Conservation (phyloP, 2,329 filamentous ascomycete genomes). For the Fusarium austroafricanum region DNA sequence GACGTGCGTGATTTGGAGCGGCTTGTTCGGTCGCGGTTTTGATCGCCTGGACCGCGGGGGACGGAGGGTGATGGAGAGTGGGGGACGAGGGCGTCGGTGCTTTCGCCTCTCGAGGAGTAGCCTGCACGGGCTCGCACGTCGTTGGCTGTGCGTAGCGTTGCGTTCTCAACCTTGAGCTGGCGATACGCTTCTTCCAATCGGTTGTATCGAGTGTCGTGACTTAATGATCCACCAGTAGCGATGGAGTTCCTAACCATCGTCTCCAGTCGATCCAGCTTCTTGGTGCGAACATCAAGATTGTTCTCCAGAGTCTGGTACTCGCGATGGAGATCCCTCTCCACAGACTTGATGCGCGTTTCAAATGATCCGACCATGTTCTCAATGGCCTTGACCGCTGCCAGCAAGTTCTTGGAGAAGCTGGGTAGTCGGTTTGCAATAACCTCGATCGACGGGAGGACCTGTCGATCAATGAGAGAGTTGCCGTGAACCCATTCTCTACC, state of each 20-base stretch:
- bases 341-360: slow-evolving; percentile 79
- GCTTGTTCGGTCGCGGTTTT: slow-evolving; percentile 57
- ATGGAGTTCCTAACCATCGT: slow-evolving; percentile 76
- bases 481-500: slow-evolving; percentile 92
- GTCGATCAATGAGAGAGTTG: slow-evolving; percentile 89
- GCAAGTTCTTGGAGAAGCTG: slow-evolving; percentile 89
- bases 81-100: slow-evolving; percentile 52
- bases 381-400: slow-evolving; percentile 87
- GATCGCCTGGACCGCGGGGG: slow-evolving; percentile 63
- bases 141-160: slow-evolving; percentile 74
- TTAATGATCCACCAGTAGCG: slow-evolving; percentile 61
- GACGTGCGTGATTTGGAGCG: slow-evolving; percentile 48
- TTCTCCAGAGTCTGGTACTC: slow-evolving; percentile 90
- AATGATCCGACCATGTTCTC: slow-evolving; percentile 84
- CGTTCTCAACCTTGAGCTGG: slow-evolving; percentile 72
- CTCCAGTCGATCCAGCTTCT: slow-evolving; percentile 90
- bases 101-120: slow-evolving; percentile 53
- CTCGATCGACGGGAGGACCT: slow-evolving; percentile 83
- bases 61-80: slow-evolving; percentile 65
- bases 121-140: slow-evolving; percentile 67
- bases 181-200: slow-evolving; percentile 71
- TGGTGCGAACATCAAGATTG: slow-evolving; percentile 80
- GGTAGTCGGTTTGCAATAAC: slow-evolving; percentile 86
- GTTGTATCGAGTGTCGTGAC: slow-evolving; percentile 59
- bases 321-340: slow-evolving; percentile 91